These are phyloP conservation scores for Solanum microdontum DNA, from an alignment of 257 asterid species.

Conservation along the genomic window DNA sequence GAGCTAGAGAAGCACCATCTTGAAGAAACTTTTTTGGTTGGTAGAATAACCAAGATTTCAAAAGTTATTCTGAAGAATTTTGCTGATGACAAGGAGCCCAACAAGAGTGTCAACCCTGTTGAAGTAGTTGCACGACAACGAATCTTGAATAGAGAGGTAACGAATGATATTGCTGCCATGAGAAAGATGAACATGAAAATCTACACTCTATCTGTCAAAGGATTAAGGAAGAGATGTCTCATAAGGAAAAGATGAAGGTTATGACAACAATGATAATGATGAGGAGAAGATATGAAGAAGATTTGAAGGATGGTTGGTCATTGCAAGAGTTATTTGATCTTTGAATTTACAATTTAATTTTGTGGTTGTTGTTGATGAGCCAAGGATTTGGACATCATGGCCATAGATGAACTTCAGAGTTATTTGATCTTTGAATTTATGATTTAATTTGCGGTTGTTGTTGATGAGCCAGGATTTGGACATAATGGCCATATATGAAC, in stretches of 20 bases:
- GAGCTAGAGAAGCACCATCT: background rate
- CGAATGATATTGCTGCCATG: background rate
- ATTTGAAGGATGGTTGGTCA: background rate
- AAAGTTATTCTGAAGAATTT: background rate
- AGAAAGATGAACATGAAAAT: background rate
- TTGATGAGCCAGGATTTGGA: background rate
- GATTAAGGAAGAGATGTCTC: background rate
- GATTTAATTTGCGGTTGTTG: background rate
- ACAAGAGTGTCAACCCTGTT: background rate
- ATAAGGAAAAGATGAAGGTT: background rate
- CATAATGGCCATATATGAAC: background rate
- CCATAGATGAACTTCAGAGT: background rate
- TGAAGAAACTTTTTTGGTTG: background rate
- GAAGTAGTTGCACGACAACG: background rate
- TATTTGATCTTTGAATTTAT: background rate
- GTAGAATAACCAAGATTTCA: background rate
- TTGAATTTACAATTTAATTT: background rate
- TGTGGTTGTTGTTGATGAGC: background rate
- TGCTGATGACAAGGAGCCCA: background rate
- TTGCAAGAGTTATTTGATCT: background rate
- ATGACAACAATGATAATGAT: background rate
- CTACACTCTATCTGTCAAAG: background rate
- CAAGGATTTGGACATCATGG: background rate
- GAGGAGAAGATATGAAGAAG: background rate
- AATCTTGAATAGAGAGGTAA: background rate